phyloP scores from a whole-genome alignment of 371 early-diverging fungal species.

The Mucor racemosus region DNA sequence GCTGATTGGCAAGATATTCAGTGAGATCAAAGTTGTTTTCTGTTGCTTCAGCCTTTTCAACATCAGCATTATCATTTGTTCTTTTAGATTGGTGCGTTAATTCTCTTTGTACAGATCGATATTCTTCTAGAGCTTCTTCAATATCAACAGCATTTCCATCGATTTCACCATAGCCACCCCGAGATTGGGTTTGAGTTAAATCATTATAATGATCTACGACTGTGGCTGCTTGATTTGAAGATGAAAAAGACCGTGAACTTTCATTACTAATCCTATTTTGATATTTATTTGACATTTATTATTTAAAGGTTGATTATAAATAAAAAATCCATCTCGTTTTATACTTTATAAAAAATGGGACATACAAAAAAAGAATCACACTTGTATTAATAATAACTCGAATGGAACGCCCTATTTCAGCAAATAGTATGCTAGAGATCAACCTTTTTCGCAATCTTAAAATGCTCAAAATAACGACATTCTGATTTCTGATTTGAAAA shows the following conservation, averaged over 20 bases:
- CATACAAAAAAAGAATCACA: not conserved
- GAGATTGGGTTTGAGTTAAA: not conserved
- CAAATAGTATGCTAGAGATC: not conserved
- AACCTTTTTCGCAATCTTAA: not conserved
- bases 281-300: not conserved
- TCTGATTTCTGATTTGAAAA: not conserved
- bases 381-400: not conserved
- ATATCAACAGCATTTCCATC: slow-evolving; percentile 49
- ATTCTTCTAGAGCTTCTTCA: slow-evolving; percentile 38
- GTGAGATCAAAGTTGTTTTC: slow-evolving; percentile 39
- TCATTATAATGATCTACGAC: not conserved
- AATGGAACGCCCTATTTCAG: not conserved
- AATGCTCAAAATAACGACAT: not conserved
- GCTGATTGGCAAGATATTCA: slow-evolving; percentile 28
- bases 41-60: not conserved
- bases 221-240: not conserved
- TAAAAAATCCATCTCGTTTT: not conserved
- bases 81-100: slow-evolving; percentile 41
- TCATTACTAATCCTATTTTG: slow-evolving; percentile 3
- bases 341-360: not conserved
- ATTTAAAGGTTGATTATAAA: too few relatives aligned
- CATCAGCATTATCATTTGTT: not conserved
- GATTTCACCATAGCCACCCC: slow-evolving; percentile 44
- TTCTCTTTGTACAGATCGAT: slow-evolving; percentile 46
- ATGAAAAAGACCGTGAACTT: not conserved